Evolutionary conservation across 1,284 basidiomycete genomes (phyloP), one percentile per base, ranked within the genome.

Genomic region (Pseudozyma tsukubaensis): DNA sequence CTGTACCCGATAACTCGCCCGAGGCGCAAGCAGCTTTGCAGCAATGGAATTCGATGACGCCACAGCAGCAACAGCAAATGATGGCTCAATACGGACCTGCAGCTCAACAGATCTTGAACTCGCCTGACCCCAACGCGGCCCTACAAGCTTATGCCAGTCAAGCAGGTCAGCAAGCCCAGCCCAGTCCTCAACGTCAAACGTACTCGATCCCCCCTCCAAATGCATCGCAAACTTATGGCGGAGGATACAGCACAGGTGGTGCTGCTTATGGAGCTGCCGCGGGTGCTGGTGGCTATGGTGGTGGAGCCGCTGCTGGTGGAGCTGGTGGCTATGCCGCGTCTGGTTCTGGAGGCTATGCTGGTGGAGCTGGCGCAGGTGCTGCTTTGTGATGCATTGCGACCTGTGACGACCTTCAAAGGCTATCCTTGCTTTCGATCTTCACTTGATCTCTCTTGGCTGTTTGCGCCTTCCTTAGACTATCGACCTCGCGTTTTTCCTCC

Each of bases 31-130:
- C 63, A 32, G 70, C 70, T 1, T 37, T 67, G 70, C 43, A 29
- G 16, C 47, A 59, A 44, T 72, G 70, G 70, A 64, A 60, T 10
- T 11, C 43, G 2, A 64, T 67, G 70, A 39, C 59, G 4, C 70
- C 70, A 1, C 52, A 63, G 29, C 49, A 72, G 42, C 70, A 72
- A 50, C 70, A 72, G n/a, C 64, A 67, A 50, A 10, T 72, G 34
- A 11, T 63, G 34, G 34, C 24, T 10, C 56, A 70, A 32, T 70
- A 70, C 34, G 67, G 67, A 6, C 32, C 14, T 43, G 36, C 37
- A 2, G 67, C 67, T 1, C 19, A 57, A 14, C 60, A 63, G 50
- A 70, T 70, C 14, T 29, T 70, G 39, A 52, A 59, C 40, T 70
- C 67, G 45, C 53, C 67, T 8, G 56, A 64, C 29, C 67, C 67